A percentile compares a stretch with the other conserved stretches of the same genome.
phyloP scores from a whole-genome alignment of 2,329 filamentous ascomycete species.

The Orbilia blumenaviensis region DNA sequence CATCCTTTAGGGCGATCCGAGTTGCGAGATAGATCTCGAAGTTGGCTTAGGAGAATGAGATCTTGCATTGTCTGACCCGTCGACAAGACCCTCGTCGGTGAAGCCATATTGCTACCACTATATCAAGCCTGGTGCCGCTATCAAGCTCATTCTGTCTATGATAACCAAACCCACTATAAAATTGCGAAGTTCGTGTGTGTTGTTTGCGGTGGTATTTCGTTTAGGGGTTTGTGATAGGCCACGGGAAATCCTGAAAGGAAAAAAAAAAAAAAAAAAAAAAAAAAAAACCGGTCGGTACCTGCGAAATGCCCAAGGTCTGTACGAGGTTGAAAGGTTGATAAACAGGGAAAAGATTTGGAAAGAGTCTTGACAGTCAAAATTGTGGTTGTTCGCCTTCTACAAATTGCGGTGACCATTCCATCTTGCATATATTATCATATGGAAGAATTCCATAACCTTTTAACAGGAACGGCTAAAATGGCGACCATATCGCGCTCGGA shows the following conservation, averaged over 20 bases:
- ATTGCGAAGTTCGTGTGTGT: neutral
- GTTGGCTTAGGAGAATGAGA: conserved; percentile 19
- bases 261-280: neutral
- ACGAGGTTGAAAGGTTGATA: neutral
- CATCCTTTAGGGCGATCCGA: conserved; percentile 3
- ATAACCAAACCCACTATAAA: neutral
- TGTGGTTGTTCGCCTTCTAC: neutral
- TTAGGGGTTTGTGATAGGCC: conserved; percentile 12
- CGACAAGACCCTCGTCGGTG: conserved; percentile 27
- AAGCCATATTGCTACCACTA: conserved; percentile 26
- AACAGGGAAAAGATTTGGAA: neutral
- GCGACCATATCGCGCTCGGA: conserved; percentile 42
- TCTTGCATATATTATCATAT: conserved; percentile 24
- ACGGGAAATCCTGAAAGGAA: neutral
- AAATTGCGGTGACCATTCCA: conserved; percentile 20
- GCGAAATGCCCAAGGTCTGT: neutral
- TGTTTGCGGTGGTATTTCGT: conserved; percentile 10
- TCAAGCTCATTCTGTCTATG: conserved; percentile 37
- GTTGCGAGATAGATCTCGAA: conserved; percentile 8
- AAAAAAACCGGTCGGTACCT: neutral
- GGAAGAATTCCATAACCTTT: conserved; percentile 34
- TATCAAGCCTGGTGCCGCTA: conserved; percentile 5
- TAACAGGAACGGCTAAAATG: conserved; percentile 45
- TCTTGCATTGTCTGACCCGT: conserved; percentile 49
- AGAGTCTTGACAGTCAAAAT: neutral